A percentile compares a stretch with the other conserved stretches of the same genome.
These are phyloP conservation scores for Phytophthora cactorum DNA, from an alignment of 352 stramenopile genomes.

Conservation along the genomic window DNA sequence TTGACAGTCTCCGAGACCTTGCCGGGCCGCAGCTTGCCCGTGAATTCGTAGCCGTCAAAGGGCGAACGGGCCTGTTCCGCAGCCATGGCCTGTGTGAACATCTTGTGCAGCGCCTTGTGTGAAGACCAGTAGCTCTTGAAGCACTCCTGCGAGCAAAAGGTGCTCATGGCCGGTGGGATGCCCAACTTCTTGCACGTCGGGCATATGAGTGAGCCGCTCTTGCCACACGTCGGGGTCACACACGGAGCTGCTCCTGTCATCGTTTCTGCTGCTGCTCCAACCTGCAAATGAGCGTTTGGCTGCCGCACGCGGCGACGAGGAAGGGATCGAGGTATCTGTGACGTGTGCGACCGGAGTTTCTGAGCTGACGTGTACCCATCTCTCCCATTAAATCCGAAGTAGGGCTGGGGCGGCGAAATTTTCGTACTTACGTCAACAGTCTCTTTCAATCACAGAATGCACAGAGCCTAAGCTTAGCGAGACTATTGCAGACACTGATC, in stretches of 20 bases:
- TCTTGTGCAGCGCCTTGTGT: constrained; percentile 97
- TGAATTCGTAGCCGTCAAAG: constrained; percentile 85
- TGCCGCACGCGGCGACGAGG: constrained; percentile 6
- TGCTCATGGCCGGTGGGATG: constrained; percentile 84
- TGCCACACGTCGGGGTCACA: constrained; percentile 78
- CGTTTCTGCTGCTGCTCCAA: constrained; percentile 5
- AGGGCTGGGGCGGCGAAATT: neutral
- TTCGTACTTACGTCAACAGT: constrained; percentile 18
- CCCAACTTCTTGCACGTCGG: constrained; percentile 93
- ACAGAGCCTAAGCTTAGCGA: no score
- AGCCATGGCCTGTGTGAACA: constrained; percentile 76
- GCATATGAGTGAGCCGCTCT: constrained; percentile 87
- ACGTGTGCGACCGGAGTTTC: constrained; percentile 15
- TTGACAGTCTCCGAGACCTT: constrained; percentile 76
- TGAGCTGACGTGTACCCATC: constrained; percentile 15
- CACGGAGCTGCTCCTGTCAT: constrained; percentile 43
- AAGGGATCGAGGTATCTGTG: constrained; percentile 15
- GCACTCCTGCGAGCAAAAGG: constrained; percentile 95
- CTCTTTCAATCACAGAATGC: neutral
- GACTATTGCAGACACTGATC: no score
- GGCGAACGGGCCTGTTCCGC: constrained; percentile 44
- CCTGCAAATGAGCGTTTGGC: constrained; percentile 9
- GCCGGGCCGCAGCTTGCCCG: constrained; percentile 83
- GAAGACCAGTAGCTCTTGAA: constrained; percentile 96
- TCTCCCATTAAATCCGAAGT: constrained; percentile 24